Evolutionary conservation across 345 rosid species (phyloP).

Genomic region (Citrus reticulata): DNA sequence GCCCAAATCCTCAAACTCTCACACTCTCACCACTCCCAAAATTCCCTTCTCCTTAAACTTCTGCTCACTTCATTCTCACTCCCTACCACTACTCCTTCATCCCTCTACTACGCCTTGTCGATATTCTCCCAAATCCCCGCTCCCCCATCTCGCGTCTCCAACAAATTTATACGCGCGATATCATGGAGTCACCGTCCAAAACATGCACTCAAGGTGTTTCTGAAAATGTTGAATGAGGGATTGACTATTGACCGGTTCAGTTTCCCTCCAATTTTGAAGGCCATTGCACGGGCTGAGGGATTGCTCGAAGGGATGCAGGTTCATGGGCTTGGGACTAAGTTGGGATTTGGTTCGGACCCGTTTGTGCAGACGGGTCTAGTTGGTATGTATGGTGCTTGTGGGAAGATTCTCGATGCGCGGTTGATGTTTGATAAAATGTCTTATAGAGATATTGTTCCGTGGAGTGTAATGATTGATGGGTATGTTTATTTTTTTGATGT

Average conservation of each 20-base stretch:
- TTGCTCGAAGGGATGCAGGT: slow-evolving; percentile 51
- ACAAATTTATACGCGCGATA: slow-evolving; percentile 40
- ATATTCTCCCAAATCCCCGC: slow-evolving; percentile 37
- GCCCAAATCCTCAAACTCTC: slow-evolving; percentile 37
- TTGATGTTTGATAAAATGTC: slow-evolving; percentile 54
- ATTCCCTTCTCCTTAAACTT: slow-evolving; percentile 31
- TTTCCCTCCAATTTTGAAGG: slow-evolving; percentile 49
- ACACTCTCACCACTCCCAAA: slow-evolving; percentile 21
- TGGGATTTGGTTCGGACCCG: slow-evolving; percentile 45
- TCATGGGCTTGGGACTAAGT: slow-evolving; percentile 49
- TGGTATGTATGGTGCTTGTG: slow-evolving; percentile 38
- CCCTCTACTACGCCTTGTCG: slow-evolving; percentile 43
- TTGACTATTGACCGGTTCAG: slow-evolving; percentile 37
- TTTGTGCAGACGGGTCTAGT: slow-evolving; percentile 54
- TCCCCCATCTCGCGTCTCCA: slow-evolving; percentile 23
- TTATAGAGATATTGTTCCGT: slow-evolving; percentile 46
- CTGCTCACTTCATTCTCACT: slow-evolving; percentile 32
- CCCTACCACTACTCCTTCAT: slow-evolving; percentile 17
- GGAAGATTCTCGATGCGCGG: slow-evolving; percentile 37
- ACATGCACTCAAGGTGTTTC: slow-evolving; percentile 29
- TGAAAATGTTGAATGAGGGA: slow-evolving; percentile 31
- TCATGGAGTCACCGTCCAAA: slow-evolving; percentile 28
- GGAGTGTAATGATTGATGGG: slow-evolving; percentile 65
- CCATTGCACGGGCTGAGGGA: slow-evolving; percentile 33
- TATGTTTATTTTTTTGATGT: slow-evolving; percentile 14